phyloP scores from a whole-genome alignment of 2,329 filamentous ascomycete species.

The Aspergillus quadrilineatus region DNA sequence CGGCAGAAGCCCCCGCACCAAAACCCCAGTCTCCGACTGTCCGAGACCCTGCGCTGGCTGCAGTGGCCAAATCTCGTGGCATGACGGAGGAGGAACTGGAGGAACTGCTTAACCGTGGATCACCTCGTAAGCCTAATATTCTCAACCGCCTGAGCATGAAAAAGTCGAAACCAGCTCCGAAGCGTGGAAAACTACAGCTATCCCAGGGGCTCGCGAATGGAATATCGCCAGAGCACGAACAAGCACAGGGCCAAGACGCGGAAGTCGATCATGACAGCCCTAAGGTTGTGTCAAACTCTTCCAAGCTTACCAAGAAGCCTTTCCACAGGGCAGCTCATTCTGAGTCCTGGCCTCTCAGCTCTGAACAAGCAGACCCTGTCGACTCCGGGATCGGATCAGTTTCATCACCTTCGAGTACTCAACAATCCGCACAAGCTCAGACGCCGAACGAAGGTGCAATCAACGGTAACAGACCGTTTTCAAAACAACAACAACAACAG shows the following conservation, averaged over 20 bases:
- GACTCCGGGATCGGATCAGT: conserved; percentile 2
- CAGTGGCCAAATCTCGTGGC: conserved; percentile 55
- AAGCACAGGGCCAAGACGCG: conserved; percentile 15
- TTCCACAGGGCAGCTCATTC: conserved; percentile 21
- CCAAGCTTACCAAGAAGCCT: conserved; percentile 31
- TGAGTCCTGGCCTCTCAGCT: conserved; percentile 30
- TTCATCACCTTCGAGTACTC: not conserved
- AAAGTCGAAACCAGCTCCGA: conserved; percentile 24
- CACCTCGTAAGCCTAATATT: conserved; percentile 31
- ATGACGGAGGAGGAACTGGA: conserved; percentile 44
- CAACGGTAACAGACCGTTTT: conserved; percentile 7
- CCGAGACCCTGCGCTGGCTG: conserved; percentile 32
- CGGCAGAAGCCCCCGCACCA: not conserved
- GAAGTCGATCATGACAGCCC: conserved; percentile 12
- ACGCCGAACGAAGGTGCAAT: conserved; percentile 17
- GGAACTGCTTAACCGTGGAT: conserved; percentile 34
- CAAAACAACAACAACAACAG: not conserved
- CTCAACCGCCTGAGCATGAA: conserved; percentile 35
- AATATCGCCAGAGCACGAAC: conserved; percentile 8
- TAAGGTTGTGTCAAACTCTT: conserved; percentile 17
- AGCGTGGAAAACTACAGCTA: conserved; percentile 51
- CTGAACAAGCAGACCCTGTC: conserved; percentile 9
- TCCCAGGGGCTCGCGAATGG: conserved; percentile 39
- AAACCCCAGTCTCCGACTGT: conserved; percentile 18
- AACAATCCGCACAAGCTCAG: conserved; percentile 8